Base-by-base conservation (phyloP, 2,329 filamentous ascomycete species). In the Colletotrichum sp. region DNA sequence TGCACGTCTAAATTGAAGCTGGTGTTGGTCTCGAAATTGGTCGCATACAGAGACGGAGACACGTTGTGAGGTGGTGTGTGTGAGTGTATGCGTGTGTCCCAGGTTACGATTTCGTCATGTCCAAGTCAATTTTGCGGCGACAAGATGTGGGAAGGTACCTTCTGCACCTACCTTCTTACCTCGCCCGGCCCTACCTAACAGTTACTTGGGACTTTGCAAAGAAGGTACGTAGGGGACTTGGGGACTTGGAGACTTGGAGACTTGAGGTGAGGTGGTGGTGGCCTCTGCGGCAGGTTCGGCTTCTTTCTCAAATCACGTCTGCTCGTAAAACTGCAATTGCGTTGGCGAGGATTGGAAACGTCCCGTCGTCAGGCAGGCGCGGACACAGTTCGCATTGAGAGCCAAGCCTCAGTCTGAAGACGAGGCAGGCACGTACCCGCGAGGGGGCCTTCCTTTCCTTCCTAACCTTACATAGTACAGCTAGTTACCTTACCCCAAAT, bases 351-450 rank as follows among this genome's bases (percentile, higher is more conserved):
- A 66, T 48, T 24, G 26, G 28, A 52, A 36, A 34, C 36, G 32
- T 26, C 34, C n/a, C 43, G 43, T 52, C 43, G 43, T 52, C 43
- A 52, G 43, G 43, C 43, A 52, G 43, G 43, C 15, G 32, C 61
- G 34, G 61, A 70, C 66, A 70, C 66, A 65, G 61, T 55, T 21
- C 68, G 68, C 68, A 74, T 74, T 74, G 72, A 61, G 61, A 21
- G 68, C 68, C 48, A 67, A 74, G 72, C 60, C 72, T 60, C 48
- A 24, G 36, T 32, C n/a, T 21, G 43, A 21, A 52, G 43, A 26
- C 24, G 24, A 48, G 52, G 36, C 16, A 34, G 69, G 52, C 43
- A 52, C 43, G 64, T 68, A 43, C 21, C 24, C 21, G 26, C 18
- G 34, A 36, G 26, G 55, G 24, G 21, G 24, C 55, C 24, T 30